A percentile compares a stretch with the other conserved stretches of the same genome.
phyloP scores from a whole-genome alignment of 495 filamentous ascomycete genomes.

The Penicillium ucsense region DNA sequence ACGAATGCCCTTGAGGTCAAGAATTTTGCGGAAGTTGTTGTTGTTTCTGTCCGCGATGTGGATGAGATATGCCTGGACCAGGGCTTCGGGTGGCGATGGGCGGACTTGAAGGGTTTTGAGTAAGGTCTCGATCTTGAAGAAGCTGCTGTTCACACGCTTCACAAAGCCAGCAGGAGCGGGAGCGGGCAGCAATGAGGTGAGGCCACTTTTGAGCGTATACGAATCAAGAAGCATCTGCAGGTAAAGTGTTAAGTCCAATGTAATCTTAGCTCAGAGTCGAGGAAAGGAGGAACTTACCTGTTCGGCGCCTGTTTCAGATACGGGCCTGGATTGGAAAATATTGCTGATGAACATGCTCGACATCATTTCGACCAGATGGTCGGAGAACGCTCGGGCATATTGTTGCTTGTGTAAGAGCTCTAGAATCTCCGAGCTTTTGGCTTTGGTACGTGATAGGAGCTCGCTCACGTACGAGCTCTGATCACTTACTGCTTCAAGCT shows the following conservation, averaged over 20 bases:
- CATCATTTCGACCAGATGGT: slow-evolving; percentile 82
- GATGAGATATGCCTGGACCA: slow-evolving; percentile 94
- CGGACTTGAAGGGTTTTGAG: slow-evolving; percentile 96
- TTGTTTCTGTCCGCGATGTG: slow-evolving; percentile 86
- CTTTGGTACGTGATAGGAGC: slow-evolving; percentile 61
- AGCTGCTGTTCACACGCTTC: slow-evolving; percentile 79
- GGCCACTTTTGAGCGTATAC: slow-evolving; percentile 79
- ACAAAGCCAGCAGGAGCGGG: slow-evolving; percentile 55
- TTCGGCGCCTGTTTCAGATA: slow-evolving; percentile 92
- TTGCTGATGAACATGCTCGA: slow-evolving; percentile 70
- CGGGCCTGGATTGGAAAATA: slow-evolving; percentile 78
- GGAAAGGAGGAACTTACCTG: slow-evolving; percentile 43
- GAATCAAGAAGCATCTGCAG: slow-evolving; percentile 82
- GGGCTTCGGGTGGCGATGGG: slow-evolving; percentile 78
- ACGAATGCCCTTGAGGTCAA: slow-evolving; percentile 84
- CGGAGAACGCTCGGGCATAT: slow-evolving; percentile 89
- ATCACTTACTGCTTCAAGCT: slow-evolving; percentile 88
- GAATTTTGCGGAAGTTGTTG: slow-evolving; percentile 91
- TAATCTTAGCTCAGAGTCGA: not conserved
- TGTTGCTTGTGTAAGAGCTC: slow-evolving; percentile 79
- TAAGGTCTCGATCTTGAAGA: slow-evolving; percentile 80
- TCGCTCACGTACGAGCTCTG: slow-evolving; percentile 88
- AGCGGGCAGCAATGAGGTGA: slow-evolving; percentile 39
- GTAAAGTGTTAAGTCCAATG: slow-evolving; percentile 2
- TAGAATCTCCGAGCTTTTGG: slow-evolving; percentile 61